phyloP scores from a whole-genome alignment of 176 grass and related monocot species.

The Rhynchospora pubera region DNA sequence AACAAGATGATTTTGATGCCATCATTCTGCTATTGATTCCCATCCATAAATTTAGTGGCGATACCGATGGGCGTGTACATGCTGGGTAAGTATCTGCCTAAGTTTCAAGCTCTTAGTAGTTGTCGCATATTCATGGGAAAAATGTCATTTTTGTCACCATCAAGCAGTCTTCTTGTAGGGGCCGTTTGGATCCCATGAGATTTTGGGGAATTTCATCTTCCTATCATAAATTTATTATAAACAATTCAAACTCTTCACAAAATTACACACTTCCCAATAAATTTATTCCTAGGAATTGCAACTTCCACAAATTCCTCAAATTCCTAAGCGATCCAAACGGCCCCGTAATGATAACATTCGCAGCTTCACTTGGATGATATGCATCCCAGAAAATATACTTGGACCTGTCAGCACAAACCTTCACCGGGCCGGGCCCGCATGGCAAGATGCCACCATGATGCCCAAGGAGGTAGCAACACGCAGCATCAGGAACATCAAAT shows the following conservation, averaged over 20 bases:
- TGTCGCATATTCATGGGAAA: slow-evolving; percentile 57
- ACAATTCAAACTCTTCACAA: too few relatives aligned
- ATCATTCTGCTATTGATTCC: too few relatives aligned
- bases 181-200: too few relatives aligned
- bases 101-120: slow-evolving; percentile 20
- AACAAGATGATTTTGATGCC: too few relatives aligned
- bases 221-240: too few relatives aligned
- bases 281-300: too few relatives aligned
- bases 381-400: slow-evolving; percentile 93
- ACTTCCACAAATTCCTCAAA: too few relatives aligned
- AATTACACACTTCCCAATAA: too few relatives aligned
- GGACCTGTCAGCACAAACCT: slow-evolving; percentile 52
- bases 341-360: slow-evolving; percentile 57
- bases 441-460: slow-evolving; percentile 59
- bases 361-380: slow-evolving; percentile 64
- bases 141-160: slow-evolving; percentile 43
- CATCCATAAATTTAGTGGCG: too few relatives aligned
- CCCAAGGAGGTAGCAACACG: slow-evolving; percentile 52
- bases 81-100: not conserved
- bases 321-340: too few relatives aligned
- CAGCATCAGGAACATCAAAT: slow-evolving; percentile 63
- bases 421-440: slow-evolving; percentile 53
- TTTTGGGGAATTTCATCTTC: too few relatives aligned
- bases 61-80: too few relatives aligned
- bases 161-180: slow-evolving; percentile 48